Conservation (phyloP, 148 eudicot species). For the Rhododendron molle region DNA sequence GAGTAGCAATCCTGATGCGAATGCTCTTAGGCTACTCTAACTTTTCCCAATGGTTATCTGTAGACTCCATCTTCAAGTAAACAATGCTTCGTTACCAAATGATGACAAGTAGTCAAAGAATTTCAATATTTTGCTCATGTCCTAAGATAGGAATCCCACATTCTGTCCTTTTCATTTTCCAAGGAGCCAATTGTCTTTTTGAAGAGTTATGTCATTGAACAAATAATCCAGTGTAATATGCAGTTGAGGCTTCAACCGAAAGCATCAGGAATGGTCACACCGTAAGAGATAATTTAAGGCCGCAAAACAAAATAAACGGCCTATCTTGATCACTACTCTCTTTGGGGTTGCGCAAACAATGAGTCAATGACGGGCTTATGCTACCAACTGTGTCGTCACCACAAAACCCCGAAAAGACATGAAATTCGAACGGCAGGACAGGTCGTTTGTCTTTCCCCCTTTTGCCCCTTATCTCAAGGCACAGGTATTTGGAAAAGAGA, state of each 20-base stretch:
- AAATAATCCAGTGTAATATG: too few species aligned
- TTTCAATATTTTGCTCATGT: background rate
- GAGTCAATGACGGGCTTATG: too few species aligned
- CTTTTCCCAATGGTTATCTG: background rate
- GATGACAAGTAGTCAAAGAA: background rate
- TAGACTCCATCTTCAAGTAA: background rate
- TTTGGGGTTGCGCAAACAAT: background rate
- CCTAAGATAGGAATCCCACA: background rate
- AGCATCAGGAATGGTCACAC: background rate
- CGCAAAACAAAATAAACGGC: too few species aligned
- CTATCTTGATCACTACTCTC: background rate
- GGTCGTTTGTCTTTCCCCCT: background rate
- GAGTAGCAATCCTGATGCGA: too few species aligned
- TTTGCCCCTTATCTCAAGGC: background rate
- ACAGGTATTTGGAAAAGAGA: background rate
- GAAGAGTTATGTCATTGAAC: background rate
- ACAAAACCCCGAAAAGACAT: too few species aligned
- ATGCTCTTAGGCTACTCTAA: background rate
- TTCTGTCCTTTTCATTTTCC: background rate
- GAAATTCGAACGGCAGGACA: background rate
- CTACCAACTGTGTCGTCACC: too few species aligned
- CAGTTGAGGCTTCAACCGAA: background rate
- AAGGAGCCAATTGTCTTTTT: background rate
- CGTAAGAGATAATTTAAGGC: too few species aligned
- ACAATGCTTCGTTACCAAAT: background rate